A percentile compares a stretch with the other conserved stretches of the same genome.
Conservation (phyloP, 2,329 filamentous ascomycete genomes). For the Coniochaeta ligniaria region DNA sequence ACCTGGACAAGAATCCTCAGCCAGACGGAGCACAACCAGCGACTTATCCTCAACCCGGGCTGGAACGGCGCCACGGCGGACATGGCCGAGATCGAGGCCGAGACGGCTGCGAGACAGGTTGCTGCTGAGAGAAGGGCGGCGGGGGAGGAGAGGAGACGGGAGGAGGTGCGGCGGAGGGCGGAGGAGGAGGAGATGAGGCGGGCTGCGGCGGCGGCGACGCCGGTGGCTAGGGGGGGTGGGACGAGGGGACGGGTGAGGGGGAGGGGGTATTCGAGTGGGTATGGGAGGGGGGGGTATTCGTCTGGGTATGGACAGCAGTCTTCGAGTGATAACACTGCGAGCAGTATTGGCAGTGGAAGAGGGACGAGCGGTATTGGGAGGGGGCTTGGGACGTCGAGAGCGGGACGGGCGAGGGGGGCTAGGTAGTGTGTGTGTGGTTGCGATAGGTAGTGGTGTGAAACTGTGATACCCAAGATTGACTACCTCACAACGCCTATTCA, state of each 20-base stretch:
- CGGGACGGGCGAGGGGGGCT: constrained; percentile 40
- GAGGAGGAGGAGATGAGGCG: constrained; percentile 53
- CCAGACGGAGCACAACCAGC: constrained; percentile 95
- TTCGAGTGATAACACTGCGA: constrained; percentile 5
- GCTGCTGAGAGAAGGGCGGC: constrained; percentile 68
- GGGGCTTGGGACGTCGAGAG: constrained; percentile 36
- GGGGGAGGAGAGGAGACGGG: constrained; percentile 72
- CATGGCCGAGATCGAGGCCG: constrained; percentile 76
- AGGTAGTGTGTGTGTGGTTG: neutral
- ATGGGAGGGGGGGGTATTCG: constrained; percentile 19
- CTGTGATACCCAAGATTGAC: neutral
- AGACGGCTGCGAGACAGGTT: constrained; percentile 65
- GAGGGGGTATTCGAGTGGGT: constrained; percentile 7
- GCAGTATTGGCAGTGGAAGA: constrained; percentile 33
- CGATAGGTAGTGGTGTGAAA: constrained; percentile 2
- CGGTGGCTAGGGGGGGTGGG: constrained; percentile 8
- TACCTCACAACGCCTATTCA: neutral
- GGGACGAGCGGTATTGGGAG: neutral
- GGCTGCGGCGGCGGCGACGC: constrained; percentile 16
- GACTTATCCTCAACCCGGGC: constrained; percentile 76
- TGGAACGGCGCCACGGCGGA: constrained; percentile 91
- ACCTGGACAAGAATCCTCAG: constrained; percentile 95
- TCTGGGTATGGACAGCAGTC: constrained; percentile 16
- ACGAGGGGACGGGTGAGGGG: constrained; percentile 12
- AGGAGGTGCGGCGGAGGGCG: constrained; percentile 57